A percentile compares a stretch with the other conserved stretches of the same genome.
Conservation (phyloP, 306 rosid genomes). For the Senna tora region DNA sequence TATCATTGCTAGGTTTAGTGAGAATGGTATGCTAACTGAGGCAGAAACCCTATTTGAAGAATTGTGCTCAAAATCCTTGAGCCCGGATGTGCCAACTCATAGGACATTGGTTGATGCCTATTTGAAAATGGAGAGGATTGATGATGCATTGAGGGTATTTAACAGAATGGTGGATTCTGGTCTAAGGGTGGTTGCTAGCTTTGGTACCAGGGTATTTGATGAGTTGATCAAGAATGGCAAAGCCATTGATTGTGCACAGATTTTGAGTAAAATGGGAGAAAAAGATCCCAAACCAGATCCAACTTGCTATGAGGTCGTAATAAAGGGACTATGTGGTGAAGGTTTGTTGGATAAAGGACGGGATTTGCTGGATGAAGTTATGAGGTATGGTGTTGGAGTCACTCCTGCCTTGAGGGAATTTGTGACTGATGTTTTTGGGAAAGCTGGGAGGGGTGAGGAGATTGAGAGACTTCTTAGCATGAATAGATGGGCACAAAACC, state of each 20-base stretch:
- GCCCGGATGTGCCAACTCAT: conserved; percentile 86
- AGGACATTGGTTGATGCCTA: conserved; percentile 77
- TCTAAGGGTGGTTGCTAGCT: conserved; percentile 81
- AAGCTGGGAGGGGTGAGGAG: conserved; percentile 75
- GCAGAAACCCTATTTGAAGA: conserved; percentile 76
- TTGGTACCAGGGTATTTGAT: conserved; percentile 72
- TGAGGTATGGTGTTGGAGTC: conserved; percentile 80
- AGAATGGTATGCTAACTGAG: conserved; percentile 69
- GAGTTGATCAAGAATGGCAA: conserved; percentile 77
- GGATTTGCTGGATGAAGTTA: conserved; percentile 66
- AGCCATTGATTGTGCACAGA: conserved; percentile 65
- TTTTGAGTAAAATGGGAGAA: conserved; percentile 89
- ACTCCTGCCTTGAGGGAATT: conserved; percentile 62
- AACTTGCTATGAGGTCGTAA: conserved; percentile 81
- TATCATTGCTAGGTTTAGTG: conserved; percentile 76
- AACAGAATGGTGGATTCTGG: conserved; percentile 87
- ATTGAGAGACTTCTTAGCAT: conserved; percentile 60
- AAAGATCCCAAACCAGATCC: conserved; percentile 93
- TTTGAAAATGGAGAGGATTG: conserved; percentile 65
- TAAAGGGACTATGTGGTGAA: conserved; percentile 77
- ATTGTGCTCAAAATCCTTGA: conserved; percentile 72
- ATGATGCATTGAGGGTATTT: conserved; percentile 71
- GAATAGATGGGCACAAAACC: conserved; percentile 50
- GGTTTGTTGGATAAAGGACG: conserved; percentile 58
- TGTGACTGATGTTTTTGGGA: conserved; percentile 55